phyloP scores from a whole-genome alignment of 1,284 basidiomycete species.

The Amylostereum areolatum region DNA sequence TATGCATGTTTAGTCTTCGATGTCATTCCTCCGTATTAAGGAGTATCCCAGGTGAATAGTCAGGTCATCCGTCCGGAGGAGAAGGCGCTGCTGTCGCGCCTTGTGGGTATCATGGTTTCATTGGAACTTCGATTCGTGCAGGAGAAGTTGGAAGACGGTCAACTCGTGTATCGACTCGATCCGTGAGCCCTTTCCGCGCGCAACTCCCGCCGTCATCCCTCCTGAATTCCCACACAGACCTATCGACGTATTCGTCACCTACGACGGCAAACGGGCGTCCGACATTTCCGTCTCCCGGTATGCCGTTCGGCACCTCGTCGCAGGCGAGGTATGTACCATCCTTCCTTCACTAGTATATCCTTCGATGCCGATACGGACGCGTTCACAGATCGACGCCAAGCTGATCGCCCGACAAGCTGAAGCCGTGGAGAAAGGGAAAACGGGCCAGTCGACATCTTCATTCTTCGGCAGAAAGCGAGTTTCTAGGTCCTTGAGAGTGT shows the following conservation, averaged over 20 bases:
- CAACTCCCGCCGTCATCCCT: not conserved
- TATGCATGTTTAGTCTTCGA: conserved; percentile 40
- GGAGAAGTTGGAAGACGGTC: conserved; percentile 89
- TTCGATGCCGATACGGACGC: not conserved
- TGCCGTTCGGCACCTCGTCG: conserved; percentile 88
- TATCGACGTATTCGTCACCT: conserved; percentile 93
- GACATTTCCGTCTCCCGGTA: conserved; percentile 87
- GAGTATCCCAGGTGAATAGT: conserved; percentile 68
- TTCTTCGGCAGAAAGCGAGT: conserved; percentile 33
- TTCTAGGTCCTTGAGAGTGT: not conserved
- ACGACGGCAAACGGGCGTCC: conserved; percentile 85
- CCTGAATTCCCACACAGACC: conserved; percentile 45
- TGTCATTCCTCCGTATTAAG: not conserved
- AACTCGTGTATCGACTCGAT: conserved; percentile 86
- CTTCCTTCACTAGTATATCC: not conserved
- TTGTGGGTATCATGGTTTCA: conserved; percentile 87
- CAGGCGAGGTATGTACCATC: conserved; percentile 64
- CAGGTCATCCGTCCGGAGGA: conserved; percentile 86
- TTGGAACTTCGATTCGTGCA: conserved; percentile 87
- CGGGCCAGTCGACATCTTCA: conserved; percentile 37
- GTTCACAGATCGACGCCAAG: conserved; percentile 70
- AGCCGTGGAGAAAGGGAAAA: conserved; percentile 44
- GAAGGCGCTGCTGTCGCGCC: conserved; percentile 60
- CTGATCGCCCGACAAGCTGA: conserved; percentile 55
- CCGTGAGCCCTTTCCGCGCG: conserved; percentile 59